Evolutionary conservation across 2,329 filamentous ascomycete genomes (phyloP).

Genomic region (Fusarium nurragi): DNA sequence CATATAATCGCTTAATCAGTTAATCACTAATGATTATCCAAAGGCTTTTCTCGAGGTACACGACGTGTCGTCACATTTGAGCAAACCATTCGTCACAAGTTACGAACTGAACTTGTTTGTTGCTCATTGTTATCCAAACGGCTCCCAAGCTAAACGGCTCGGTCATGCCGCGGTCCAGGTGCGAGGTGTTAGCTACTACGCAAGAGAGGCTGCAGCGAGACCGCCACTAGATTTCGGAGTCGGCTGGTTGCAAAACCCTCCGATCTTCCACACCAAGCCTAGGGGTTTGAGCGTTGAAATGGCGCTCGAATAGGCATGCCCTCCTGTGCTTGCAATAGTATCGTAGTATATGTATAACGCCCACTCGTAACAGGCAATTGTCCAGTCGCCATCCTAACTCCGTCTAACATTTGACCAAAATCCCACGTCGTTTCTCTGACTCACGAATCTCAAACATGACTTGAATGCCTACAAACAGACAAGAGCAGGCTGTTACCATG

Average conservation of each 20-base stretch:
- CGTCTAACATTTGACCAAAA: constrained; percentile 80
- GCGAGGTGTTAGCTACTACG: neutral
- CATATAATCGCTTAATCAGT: constrained; percentile 3
- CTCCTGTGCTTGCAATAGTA: constrained; percentile 15
- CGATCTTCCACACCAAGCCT: neutral
- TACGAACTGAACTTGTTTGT: neutral
- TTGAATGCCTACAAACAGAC: constrained; percentile 85
- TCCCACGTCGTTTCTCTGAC: constrained; percentile 81
- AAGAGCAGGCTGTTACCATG: constrained; percentile 73
- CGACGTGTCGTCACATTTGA: neutral
- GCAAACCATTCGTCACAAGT: neutral
- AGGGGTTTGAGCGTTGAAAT: neutral
- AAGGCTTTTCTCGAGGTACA: neutral
- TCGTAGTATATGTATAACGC: constrained; percentile 28
- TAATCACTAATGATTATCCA: constrained; percentile 18
- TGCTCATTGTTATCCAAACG: constrained; percentile 14
- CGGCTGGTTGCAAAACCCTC: neutral
- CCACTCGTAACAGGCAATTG: neutral
- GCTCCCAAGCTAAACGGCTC: neutral
- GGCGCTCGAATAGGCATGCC: neutral
- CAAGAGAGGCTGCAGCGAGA: neutral
- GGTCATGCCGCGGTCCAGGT: no score
- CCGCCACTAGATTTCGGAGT: neutral
- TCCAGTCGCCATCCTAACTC: neutral
- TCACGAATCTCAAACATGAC: constrained; percentile 97